Conservation (phyloP, 441 rosid genomes). For the Daphne laureola region DNA sequence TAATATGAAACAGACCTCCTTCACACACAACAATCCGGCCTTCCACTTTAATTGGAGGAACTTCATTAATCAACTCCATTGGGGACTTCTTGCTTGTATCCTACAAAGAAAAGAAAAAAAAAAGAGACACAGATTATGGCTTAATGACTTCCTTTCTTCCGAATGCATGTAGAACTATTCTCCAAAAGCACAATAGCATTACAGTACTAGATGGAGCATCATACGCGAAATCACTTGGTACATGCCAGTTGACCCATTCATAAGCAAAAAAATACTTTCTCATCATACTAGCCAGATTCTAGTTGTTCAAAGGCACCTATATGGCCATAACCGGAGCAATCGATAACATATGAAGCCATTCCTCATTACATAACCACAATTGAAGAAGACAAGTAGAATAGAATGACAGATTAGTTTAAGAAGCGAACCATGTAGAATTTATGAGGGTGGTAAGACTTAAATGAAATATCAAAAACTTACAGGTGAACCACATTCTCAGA, state of each 20-base stretch:
- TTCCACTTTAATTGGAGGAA: conserved; percentile 90
- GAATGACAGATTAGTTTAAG: neutral
- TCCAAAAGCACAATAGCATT: too few relatives aligned
- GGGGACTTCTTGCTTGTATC: conserved; percentile 91
- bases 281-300: neutral
- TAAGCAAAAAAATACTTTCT: conserved; percentile 8
- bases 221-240: neutral
- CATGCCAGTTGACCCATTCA: neutral
- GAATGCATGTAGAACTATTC: neutral
- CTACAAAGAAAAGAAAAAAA: conserved; percentile 27
- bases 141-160: neutral
- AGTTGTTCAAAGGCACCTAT: too few relatives aligned
- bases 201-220: too few relatives aligned
- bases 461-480: neutral
- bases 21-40: conserved; percentile 96
- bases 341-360: neutral
- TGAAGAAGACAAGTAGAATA: neutral
- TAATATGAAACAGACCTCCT: conserved; percentile 62
- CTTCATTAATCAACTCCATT: conserved; percentile 94
- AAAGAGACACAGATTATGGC: neutral
- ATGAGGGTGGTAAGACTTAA: neutral
- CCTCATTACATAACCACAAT: neutral
- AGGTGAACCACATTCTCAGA: neutral
- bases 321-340: too few relatives aligned
- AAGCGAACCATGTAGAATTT: neutral